Base-by-base conservation (phyloP, 2,329 filamentous ascomycete genomes). In the Fusarium abutilonis region DNA sequence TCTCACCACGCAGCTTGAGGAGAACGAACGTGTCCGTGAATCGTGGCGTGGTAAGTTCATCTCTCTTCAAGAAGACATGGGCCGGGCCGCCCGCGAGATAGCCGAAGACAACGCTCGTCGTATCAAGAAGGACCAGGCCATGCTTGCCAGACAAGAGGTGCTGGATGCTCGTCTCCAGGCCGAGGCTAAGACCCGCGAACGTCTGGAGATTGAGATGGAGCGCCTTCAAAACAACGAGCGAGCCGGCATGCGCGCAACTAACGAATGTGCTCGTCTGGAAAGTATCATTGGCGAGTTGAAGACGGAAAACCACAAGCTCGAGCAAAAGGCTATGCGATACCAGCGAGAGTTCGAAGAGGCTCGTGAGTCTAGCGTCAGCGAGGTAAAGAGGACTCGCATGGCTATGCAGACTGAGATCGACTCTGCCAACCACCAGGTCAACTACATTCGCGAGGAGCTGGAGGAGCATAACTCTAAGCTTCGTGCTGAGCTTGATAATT, bases 301-400 rank as follows among this genome's bases (percentile, higher is more conserved):
- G 55, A 82, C 80, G 13, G 89, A 93, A 70, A 91, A 90, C 70
- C 83, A 90, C 69, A 86, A 89, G 63, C 84, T 94, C 52, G 87
- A 94, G 68, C 84, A 89, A 69, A 83, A 84, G 58, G 84, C 86
- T 17, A 82, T 87, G 64, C 85, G 87, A 36, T 89, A 88, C 72
- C 88, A 96, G 75, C 87, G 91, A 47, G 93, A 97, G 70, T 90
- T 94, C 69, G 86, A 92, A 57, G 91, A 96, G 70, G 91, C 92
- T 9, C 87, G 90, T 62, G 92, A 97, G 69, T 88, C 87, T 45
- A 92, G 87, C 53, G 87, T 89, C 36, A 84, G 86, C 34, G 93
- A 98, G 73, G 88, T 96, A 40, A 89, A 94, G 74, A 89, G 92
- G 42, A 91, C 89, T 13, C 90, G 90, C 56, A 86, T 89, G 61